Base-by-base conservation (phyloP, 176 grass and related monocot genomes). In the Ensete ventricosum region DNA sequence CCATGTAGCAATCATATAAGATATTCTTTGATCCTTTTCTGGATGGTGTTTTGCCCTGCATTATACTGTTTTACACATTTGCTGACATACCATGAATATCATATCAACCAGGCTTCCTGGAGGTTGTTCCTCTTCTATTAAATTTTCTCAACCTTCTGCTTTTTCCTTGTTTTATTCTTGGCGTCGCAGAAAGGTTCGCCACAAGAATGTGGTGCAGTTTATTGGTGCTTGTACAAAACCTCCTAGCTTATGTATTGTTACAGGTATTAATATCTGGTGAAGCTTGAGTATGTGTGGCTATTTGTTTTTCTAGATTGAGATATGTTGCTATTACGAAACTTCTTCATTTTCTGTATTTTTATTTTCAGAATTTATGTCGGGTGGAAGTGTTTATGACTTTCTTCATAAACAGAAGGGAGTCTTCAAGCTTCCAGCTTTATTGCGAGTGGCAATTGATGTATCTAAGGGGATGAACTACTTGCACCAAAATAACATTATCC, bases 391-490 rank as follows among this genome's bases (percentile, higher is more conserved):
- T 49, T 90, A 96, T 80, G 93, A 96, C 82, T 96, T 85, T 79
- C 89, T 96, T 34, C 93, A 96, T 88, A 96, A 90, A 79, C 93
- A 86, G 57, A 96, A 85, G 84, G 89, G 87, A 62, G 69, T 84
- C 64, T 92, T 96, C 69, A 96, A 92, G 77, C 81, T 89, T 69
- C 87, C 87, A 77, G 79, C 87, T 88, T 88, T 96, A 72, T 57
- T 96, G 65, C 76, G 89, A 82, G 87, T 90, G 81, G 89, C 89
- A 50, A 90, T 90, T 63, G 93, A 96, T 88, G 89, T 96, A 64
- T 96, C 93, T 69, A 96, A 96, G 80, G 93, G 93, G 79, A 96
- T 96, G 93, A 96, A 66, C 75, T 96, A 96, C 83, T 89, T 96
- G 21, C 93, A 96, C 83, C 89, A 92, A 80, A 92, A 96, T 72